Percentiles rank a stretch among this genome's conserved stretches.
phyloP scores from a whole-genome alignment of 2,329 filamentous ascomycete genomes.

The Fusarium sp. region DNA sequence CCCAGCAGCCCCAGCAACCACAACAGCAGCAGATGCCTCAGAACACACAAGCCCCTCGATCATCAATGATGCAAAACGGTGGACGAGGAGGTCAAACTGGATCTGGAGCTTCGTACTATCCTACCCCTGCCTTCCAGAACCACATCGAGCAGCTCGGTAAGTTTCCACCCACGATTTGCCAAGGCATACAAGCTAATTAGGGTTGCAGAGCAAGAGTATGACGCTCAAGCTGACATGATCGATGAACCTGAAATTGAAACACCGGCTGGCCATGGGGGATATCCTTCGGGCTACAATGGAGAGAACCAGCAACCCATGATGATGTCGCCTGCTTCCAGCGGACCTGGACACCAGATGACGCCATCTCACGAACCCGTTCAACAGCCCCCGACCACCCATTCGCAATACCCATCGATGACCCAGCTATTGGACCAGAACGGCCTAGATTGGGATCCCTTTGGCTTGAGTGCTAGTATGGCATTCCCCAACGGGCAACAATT shows the following conservation, averaged over 20 bases:
- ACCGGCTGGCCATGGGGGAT: constrained; percentile 72
- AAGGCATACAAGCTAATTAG: constrained; percentile 71
- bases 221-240: constrained; percentile 87
- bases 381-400: constrained; percentile 41
- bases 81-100: constrained; percentile 53
- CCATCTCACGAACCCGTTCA: constrained; percentile 50
- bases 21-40: constrained; percentile 40
- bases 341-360: constrained; percentile 51
- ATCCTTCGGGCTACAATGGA: constrained; percentile 66
- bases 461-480: constrained; percentile 92
- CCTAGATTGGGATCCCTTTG: constrained; percentile 93
- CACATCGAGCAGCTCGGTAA: constrained; percentile 97
- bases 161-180: constrained; percentile 60
- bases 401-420: constrained; percentile 71
- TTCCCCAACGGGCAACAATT: constrained; percentile 84
- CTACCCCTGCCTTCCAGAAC: constrained; percentile 85
- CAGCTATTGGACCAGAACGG: constrained; percentile 76
- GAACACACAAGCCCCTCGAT: constrained; percentile 40
- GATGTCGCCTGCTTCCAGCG: constrained; percentile 55
- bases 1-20: constrained; percentile 44
- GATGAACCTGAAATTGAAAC: constrained; percentile 82
- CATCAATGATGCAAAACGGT: constrained; percentile 52
- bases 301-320: constrained; percentile 56
- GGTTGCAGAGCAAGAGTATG: constrained; percentile 94
- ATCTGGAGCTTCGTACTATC: constrained; percentile 73